Evolutionary conservation across 345 rosid species (phyloP), one percentile per base, ranked within the genome.

Genomic region (Brassica cretica): DNA sequence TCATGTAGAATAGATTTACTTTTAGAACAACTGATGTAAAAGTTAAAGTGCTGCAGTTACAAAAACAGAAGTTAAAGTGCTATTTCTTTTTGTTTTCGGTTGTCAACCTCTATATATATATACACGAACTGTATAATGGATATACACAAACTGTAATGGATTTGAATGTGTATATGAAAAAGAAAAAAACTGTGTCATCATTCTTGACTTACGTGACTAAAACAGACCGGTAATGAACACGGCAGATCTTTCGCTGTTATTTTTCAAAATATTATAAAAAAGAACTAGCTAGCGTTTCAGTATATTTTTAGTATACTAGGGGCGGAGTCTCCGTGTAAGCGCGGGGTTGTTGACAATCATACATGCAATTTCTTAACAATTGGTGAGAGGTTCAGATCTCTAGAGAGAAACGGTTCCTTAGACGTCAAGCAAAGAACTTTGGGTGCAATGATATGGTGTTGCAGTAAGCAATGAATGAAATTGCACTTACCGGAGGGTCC

Each of bases 1-100:
- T 49, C 58, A 51, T 51, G 58, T 37, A 29, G 56, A 35, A 70
- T 63, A 27, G 49, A 56, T 35, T 55, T 37, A 27, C 66, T 64
- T 21, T 51, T 64, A 37, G 18, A 68, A 68, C 74, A 30, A 32
- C 15, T 60, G 15, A 44, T 68, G 60, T 56, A 35, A 66, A 35
- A 15, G 12, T 4, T 5, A 41, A 41, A 41, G 49, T 41, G 49
- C 49, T 27, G 30, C 30, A 27, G 30, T 27, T 27, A 27, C 30
- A 27, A 27, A 27, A 27, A 27, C 30, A 27, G 30, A 27, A 27
- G 30, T 27, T 27, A 27, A 10, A 8, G 16, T 39, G 60, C 65
- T 15, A 9, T 27, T 5, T 61, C 15, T 5, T 66, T n/a, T n/a
- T 53, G 55, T 25, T 61, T 56, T 56, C 9, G 62, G 8, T 56